Conservation (phyloP, 495 filamentous ascomycete genomes). For the Aspergillus heteromorphus region DNA sequence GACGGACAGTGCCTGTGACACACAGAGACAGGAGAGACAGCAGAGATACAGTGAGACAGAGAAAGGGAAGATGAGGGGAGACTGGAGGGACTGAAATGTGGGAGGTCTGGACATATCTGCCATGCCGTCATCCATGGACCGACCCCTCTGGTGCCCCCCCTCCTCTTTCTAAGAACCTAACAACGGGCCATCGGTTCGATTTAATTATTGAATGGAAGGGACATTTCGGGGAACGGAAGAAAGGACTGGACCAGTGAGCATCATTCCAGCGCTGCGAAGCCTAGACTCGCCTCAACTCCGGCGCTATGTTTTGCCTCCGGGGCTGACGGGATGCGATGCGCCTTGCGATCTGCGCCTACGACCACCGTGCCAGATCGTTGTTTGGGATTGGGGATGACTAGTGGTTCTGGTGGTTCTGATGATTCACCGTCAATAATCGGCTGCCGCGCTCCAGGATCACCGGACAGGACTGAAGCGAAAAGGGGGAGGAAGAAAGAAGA, state of each 20-base stretch:
- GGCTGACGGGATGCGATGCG: constrained; percentile 5
- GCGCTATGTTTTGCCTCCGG: constrained; percentile 11
- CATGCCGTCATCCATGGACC: no score
- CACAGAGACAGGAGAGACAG: no score
- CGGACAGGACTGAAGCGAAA: background rate
- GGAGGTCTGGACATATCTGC: no score
- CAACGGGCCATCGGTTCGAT: no score
- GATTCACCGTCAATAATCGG: background rate
- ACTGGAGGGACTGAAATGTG: no score
- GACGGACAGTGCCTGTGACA: no score
- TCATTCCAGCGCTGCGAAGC: background rate
- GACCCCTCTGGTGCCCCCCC: no score
- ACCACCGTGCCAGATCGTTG: background rate
- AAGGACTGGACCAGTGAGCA: background rate
- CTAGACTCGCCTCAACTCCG: background rate
- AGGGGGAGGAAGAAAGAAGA: background rate
- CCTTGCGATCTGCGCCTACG: constrained; percentile 5
- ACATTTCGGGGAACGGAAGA: background rate
- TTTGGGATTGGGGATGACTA: background rate
- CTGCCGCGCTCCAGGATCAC: background rate
- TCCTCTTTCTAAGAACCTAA: no score
- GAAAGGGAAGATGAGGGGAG: no score
- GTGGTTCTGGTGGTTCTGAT: background rate
- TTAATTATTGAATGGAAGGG: no score
- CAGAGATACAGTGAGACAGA: no score